Conservation (phyloP, 2,329 filamentous ascomycete genomes). For the Phaeosphaeriaceae sp. region DNA sequence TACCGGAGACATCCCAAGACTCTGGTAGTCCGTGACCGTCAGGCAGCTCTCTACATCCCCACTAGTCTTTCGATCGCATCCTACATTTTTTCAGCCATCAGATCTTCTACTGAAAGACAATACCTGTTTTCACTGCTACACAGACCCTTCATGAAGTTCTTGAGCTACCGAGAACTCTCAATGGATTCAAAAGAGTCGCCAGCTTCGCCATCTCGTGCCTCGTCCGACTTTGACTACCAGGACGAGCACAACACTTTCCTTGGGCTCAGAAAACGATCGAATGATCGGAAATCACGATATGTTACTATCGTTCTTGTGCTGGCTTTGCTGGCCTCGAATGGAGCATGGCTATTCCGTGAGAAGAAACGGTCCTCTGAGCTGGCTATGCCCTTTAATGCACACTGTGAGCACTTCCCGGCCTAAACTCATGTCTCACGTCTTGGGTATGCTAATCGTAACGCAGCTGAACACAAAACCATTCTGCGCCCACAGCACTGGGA, state of each 20-base stretch:
- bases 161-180: neutral
- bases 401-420: neutral
- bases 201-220: neutral
- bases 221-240: neutral
- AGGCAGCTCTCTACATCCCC: neutral
- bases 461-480: neutral
- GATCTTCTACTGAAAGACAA: neutral
- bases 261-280: neutral
- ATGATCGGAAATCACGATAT: neutral
- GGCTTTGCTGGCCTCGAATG: neutral
- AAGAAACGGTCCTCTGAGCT: neutral
- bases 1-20: neutral
- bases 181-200: conserved; percentile 1
- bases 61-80: too few species aligned
- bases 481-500: neutral
- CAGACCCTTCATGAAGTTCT: neutral
- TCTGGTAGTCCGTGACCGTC: neutral
- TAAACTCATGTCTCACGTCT: too few species aligned
- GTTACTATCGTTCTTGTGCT: neutral
- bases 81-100: neutral
- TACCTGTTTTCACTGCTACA: neutral
- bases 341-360: neutral
- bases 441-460: neutral
- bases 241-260: neutral
- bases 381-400: neutral